Conservation (phyloP, 139 green algal species). For the Closterium sp. region DNA sequence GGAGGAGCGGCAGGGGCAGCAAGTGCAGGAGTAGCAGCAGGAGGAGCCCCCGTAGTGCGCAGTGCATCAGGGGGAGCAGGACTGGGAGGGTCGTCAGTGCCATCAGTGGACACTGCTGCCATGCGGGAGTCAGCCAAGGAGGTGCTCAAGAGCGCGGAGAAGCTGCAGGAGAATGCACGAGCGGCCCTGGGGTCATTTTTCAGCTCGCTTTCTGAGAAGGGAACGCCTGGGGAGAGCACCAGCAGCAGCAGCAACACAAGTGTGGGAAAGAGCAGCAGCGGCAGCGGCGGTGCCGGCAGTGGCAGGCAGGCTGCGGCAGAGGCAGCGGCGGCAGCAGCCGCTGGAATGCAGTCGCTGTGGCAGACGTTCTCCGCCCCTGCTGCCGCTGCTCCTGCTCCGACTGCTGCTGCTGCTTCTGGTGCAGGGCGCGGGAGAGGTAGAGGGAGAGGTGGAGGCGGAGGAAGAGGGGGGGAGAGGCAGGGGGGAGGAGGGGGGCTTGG, state of each 20-base stretch:
- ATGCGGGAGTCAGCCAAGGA: background rate
- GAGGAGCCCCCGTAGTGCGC: background rate
- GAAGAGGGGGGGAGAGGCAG: background rate
- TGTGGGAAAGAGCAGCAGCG: too few species aligned
- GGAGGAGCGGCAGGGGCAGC: too few species aligned
- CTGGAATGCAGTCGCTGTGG: conserved; percentile 1
- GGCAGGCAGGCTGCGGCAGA: too few species aligned
- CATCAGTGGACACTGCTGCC: background rate
- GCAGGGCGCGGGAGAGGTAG: background rate
- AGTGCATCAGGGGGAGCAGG: background rate
- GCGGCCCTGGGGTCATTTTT: conserved; percentile 13
- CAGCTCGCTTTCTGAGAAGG: background rate
- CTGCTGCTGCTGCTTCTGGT: background rate
- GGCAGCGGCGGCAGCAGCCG: background rate
- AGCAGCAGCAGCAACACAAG: background rate
- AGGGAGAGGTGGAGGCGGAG: background rate
- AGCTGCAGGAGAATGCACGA: conserved; percentile 24
- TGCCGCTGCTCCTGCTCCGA: background rate
- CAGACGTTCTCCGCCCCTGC: background rate
- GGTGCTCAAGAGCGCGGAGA: background rate
- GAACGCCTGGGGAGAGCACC: background rate
- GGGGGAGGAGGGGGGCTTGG: background rate
- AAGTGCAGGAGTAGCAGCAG: too few species aligned
- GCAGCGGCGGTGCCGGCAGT: background rate
- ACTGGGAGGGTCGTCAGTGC: background rate